Evolutionary conservation across 2,329 filamentous ascomycete species (phyloP).

Genomic region (Alternaria panax): DNA sequence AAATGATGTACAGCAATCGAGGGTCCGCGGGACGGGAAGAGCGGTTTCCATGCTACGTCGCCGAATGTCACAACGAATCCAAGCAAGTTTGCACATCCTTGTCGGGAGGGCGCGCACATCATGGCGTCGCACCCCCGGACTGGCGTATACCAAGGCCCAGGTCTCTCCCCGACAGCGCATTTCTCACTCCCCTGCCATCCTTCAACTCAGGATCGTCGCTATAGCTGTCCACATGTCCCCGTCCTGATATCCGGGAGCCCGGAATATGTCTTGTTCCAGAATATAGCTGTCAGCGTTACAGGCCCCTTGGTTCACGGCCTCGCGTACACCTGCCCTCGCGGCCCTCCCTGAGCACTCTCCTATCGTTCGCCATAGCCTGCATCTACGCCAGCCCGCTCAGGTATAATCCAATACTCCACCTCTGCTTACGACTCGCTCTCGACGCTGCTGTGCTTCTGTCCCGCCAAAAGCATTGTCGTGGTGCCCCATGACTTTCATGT

Average conservation of each 20-base stretch:
- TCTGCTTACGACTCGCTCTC: slow-evolving; percentile 12
- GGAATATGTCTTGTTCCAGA: slow-evolving; percentile 5
- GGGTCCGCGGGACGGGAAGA: slow-evolving; percentile 14
- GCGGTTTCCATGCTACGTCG: slow-evolving; percentile 19
- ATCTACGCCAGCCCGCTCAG: slow-evolving; percentile 23
- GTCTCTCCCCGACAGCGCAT: neutral
- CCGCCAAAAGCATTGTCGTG: neutral
- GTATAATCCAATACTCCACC: slow-evolving; percentile 23
- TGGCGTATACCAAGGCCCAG: slow-evolving; percentile 17
- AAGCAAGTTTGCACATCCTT: slow-evolving; percentile 21
- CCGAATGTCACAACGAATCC: slow-evolving; percentile 21
- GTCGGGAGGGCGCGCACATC: slow-evolving; percentile 24
- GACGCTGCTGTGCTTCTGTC: slow-evolving; percentile 5
- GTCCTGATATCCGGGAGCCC: neutral
- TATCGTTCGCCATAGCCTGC: slow-evolving; percentile 25
- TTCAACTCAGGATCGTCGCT: neutral
- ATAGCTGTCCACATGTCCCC: neutral
- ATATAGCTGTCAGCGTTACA: slow-evolving; percentile 11
- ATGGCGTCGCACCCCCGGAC: slow-evolving; percentile 10
- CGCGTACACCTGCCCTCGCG: slow-evolving; percentile 21
- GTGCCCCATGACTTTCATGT: slow-evolving; percentile 1
- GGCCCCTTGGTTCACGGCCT: slow-evolving; percentile 13
- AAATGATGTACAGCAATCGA: slow-evolving; percentile 14
- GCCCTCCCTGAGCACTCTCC: slow-evolving; percentile 11
- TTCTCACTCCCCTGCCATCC: neutral